Base-by-base conservation (phyloP, 2,329 filamentous ascomycete species). In the Paracoccidioides brasiliensis region DNA sequence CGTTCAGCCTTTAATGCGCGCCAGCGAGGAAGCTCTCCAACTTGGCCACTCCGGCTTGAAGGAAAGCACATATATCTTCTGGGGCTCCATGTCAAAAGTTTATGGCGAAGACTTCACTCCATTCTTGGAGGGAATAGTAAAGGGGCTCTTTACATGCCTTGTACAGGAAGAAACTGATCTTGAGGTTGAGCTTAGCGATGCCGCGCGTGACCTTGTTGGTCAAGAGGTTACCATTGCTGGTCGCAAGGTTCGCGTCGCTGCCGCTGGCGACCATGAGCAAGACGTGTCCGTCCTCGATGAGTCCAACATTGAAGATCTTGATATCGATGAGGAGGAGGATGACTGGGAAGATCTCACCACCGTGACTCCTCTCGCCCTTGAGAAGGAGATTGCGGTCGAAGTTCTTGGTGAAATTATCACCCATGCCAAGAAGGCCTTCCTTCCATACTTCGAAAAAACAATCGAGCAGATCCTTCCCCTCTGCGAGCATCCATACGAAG, bases 301-400 rank as follows among this genome's bases (percentile, higher is more conserved):
- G 41, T 78, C 80, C 53, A 80, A 82, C 53, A 75, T 77, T 45
- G 75, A 81, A 56, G 78, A 82, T 38, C 80, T 84, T 58, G 85
- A 86, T 59, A 78, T 85, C 12, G 86, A 90, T 48, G 85, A 89
- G 41, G 86, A 89, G 41, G 86, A 91, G 45, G 88, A 89, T 57
- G 88, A 90, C 58, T 90, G 88, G 80, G 86, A 90, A 64, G 87
- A 90, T 64, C 78, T 94, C 50, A 84, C 83, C 56, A 88, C 88
- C 52, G 87, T 94, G 59, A 94, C 89, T 32, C 89, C 90, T 54
- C 82, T 96, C 55, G 89, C 91, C 30, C 81, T 95, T 64, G 93
- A 97, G 78, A 96, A 97, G 74, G 93, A 98, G 73, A 94, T 97
- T 64, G 91, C 93, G 41, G 83, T 95, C 46, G 93, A 98, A 71